phyloP scores from a whole-genome alignment of 106 monocot species.

The Apostasia ramifera region DNA sequence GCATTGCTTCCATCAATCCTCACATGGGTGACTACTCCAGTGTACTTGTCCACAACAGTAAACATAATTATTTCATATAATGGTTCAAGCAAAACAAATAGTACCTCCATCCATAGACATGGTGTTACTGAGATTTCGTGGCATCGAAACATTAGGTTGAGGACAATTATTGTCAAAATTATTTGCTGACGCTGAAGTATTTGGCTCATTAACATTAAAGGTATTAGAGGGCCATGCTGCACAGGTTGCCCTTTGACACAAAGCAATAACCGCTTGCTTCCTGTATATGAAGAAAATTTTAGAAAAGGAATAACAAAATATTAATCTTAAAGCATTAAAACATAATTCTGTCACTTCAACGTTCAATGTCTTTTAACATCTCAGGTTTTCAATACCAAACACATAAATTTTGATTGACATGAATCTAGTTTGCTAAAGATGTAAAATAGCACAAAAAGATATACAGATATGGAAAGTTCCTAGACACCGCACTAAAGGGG shows the following conservation, averaged over 20 bases:
- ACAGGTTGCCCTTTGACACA: conserved; percentile 61
- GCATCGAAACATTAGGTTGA: conserved; percentile 5
- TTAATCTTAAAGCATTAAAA: conserved; percentile 4
- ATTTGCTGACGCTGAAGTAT: neutral
- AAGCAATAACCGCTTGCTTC: conserved; percentile 36
- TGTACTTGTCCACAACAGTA: no score
- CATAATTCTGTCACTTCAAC: neutral
- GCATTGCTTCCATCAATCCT: no score
- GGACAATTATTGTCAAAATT: neutral
- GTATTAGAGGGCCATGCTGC: conserved; percentile 66
- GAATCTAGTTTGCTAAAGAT: neutral
- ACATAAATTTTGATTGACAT: neutral
- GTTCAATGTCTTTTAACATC: neutral
- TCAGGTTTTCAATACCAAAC: neutral
- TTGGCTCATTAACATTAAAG: conserved; percentile 12
- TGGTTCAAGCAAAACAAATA: no score
- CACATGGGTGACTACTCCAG: no score
- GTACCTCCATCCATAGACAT: conserved; percentile 11
- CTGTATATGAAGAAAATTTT: conserved; percentile 20
- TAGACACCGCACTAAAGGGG: no score
- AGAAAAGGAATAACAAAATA: neutral
- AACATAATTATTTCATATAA: no score
- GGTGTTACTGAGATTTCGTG: conserved; percentile 10
- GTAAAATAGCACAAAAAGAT: neutral
- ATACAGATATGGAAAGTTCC: neutral